Evolutionary conservation across 495 filamentous ascomycete species (phyloP).

Genomic region (Tuber calosporum): DNA sequence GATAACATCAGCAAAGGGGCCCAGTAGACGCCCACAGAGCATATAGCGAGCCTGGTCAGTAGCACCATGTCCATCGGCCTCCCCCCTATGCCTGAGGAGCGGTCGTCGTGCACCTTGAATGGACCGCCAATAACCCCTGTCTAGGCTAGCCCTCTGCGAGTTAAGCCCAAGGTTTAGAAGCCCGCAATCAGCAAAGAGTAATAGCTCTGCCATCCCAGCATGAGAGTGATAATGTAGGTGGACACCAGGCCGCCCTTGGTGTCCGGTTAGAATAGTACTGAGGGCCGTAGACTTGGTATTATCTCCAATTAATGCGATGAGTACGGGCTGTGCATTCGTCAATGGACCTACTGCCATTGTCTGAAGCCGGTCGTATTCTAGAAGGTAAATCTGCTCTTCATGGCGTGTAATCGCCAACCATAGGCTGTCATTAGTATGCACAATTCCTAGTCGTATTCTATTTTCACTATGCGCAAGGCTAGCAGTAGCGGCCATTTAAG

Average conservation of each 20-base stretch:
- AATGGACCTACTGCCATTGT: not conserved
- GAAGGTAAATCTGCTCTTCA: not conserved
- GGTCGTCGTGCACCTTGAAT: not conserved
- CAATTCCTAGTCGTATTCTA: not conserved
- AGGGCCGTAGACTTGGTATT: not conserved
- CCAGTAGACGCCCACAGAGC: not conserved
- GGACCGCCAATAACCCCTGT: too few species aligned
- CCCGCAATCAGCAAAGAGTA: not conserved
- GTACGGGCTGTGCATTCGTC: not conserved
- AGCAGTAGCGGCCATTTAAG: too few species aligned
- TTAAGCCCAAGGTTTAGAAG: not conserved
- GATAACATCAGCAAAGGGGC: not conserved
- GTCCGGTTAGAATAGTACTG: not conserved
- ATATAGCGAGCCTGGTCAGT: not conserved
- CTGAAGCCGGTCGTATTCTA: not conserved
- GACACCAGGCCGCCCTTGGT: not conserved
- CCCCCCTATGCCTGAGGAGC: not conserved
- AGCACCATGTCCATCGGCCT: not conserved
- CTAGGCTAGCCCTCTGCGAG: too few species aligned
- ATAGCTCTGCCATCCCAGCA: not conserved
- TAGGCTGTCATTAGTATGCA: not conserved
- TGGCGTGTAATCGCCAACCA: not conserved
- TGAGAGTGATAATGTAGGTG: not conserved
- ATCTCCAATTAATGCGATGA: not conserved
- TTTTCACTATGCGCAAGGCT: too few species aligned